Evolutionary conservation across 257 asterid species (phyloP), one percentile per base, ranked within the genome.

Genomic region (Solanum chmielewskii): DNA sequence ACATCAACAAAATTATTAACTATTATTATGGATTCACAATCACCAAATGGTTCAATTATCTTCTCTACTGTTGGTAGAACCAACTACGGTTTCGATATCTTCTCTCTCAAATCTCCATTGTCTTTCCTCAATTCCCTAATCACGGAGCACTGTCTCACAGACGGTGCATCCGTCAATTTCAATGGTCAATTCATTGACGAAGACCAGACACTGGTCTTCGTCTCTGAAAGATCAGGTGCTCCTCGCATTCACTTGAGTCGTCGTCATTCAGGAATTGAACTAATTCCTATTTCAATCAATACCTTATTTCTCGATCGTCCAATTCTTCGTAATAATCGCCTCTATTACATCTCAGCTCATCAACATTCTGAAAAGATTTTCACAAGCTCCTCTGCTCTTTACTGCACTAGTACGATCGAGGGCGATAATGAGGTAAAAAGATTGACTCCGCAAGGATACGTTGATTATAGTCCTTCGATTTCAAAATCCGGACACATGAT

Each of bases 231-330:
- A 88, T 86, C 92, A 25, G 98, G 97, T 2, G 90, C 76, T 15
- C 76, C 76, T 7, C 76, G 42, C 42, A 31, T 94, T 25, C 94
- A 91, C 92, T 12, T 93, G 25, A 88, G 83, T 45, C 88, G 44
- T 45, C 88, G 44, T 25, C n/a, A 23, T 1, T 59, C 12, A 59
- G 66, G 66, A 59, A 59, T 92, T 92, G 31, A 88, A n/a, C 93
- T 68, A 20, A 92, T 92, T 84, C 89, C 68, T 60, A 68, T 92
- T 60, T 90, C 90, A 0, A 76, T 91, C 8, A 91, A 92, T 20
- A 91, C 94, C 89, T 92, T 91, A 73, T 95, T 95, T 87, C 92
- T 89, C 29, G 99, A 96, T 87, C 97, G 98, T 23, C 98, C 99
- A 1, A 21, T 90, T 47, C 10, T 95, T 3, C 91, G 73, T 12